phyloP scores from a whole-genome alignment of 345 rosid genomes.

The Arabis alpina region DNA sequence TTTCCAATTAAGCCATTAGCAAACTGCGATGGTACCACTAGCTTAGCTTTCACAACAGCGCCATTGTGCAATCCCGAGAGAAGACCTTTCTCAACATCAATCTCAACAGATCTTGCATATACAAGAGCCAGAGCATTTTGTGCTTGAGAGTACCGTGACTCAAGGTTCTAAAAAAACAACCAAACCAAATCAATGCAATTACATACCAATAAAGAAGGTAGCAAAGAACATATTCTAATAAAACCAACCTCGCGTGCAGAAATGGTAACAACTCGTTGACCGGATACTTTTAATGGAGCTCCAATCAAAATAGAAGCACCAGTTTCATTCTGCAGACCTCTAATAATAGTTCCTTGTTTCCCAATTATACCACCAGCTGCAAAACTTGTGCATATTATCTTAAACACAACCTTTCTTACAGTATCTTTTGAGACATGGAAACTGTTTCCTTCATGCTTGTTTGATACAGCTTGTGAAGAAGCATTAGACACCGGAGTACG shows the following conservation, averaged over 20 bases:
- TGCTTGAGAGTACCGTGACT: conserved; percentile 59
- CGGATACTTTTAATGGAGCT: conserved; percentile 36
- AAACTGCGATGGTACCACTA: conserved; percentile 50
- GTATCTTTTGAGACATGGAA: conserved; percentile 26
- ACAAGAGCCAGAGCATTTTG: conserved; percentile 62
- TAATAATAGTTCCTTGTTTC: conserved; percentile 55
- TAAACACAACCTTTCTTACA: conserved; percentile 50
- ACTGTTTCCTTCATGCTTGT: conserved; percentile 22
- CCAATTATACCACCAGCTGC: conserved; percentile 77
- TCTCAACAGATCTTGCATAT: conserved; percentile 62
- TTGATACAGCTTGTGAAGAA: conserved; percentile 33
- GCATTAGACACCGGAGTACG: conserved; percentile 43
- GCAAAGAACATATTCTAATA: not conserved
- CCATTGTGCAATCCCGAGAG: conserved; percentile 38
- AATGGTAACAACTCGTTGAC: conserved; percentile 62
- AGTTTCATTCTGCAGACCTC: conserved; percentile 59
- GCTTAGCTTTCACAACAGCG: conserved; percentile 54
- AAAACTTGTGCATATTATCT: conserved; percentile 53
- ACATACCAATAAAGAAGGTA: not conserved
- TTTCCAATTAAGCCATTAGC: conserved; percentile 35
- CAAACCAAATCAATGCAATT: not conserved
- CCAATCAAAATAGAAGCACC: conserved; percentile 64
- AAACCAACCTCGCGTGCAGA: conserved; percentile 61
- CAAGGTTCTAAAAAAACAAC: conserved; percentile 49
- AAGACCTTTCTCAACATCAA: conserved; percentile 49